Evolutionary conservation across 2,329 filamentous ascomycete species (phyloP).

Genomic region (Colletotrichum trifolii): DNA sequence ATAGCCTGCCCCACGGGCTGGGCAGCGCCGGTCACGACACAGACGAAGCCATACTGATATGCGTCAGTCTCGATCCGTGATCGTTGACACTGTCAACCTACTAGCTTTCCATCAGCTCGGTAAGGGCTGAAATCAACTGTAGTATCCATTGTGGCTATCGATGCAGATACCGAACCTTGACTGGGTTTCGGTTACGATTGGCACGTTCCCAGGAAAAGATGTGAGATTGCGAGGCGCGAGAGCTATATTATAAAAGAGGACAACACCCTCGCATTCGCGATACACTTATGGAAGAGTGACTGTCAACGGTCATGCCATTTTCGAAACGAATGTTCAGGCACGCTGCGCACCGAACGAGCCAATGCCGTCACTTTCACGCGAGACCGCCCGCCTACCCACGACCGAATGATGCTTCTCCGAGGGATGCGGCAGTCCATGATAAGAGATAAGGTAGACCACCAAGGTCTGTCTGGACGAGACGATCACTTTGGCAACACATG

Average conservation of each 20-base stretch:
- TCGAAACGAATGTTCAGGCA: neutral
- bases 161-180: conserved; percentile 1
- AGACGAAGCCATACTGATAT: conserved; percentile 71
- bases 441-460: conserved; percentile 16
- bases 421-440: conserved; percentile 15
- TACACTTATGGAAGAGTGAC: neutral
- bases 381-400: neutral
- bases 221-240: too few relatives aligned
- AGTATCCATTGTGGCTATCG: conserved; percentile 41
- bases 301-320: conserved; percentile 7
- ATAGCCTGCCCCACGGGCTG: conserved; percentile 71
- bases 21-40: conserved; percentile 71
- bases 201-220: too few relatives aligned
- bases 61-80: conserved; percentile 7
- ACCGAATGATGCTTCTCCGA: conserved; percentile 37
- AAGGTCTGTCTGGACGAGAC: neutral
- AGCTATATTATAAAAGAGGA: neutral
- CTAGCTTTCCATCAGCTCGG: conserved; percentile 66
- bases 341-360: conserved; percentile 2
- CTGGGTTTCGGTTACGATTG: neutral
- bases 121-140: conserved; percentile 67
- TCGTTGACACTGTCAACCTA: conserved; percentile 43
- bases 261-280: neutral
- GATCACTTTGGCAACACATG: too few relatives aligned
- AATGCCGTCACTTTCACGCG: conserved; percentile 33